A percentile compares a stretch with the other conserved stretches of the same genome.
These are phyloP conservation scores for Phalaenopsis equestris DNA, from an alignment of 106 monocot genomes.

Conservation along the genomic window DNA sequence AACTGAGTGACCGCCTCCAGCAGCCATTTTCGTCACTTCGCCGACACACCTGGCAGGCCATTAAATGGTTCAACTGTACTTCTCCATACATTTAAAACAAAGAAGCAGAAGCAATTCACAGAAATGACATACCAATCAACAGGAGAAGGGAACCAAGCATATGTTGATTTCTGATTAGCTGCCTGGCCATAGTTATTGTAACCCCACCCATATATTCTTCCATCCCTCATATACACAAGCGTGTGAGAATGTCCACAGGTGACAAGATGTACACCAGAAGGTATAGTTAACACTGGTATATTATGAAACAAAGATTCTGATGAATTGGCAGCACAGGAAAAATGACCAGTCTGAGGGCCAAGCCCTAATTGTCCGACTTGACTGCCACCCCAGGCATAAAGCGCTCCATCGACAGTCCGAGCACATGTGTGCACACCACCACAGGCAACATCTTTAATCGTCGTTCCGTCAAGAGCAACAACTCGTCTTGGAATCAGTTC, in stretches of 20 bases:
- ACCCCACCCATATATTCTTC: slow-evolving; percentile 92
- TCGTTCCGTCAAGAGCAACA: slow-evolving; percentile 56
- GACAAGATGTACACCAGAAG: slow-evolving; percentile 60
- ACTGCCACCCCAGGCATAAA: slow-evolving; percentile 96
- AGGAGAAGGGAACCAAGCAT: slow-evolving; percentile 79
- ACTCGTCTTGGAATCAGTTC: slow-evolving; percentile 88
- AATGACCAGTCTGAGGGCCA: slow-evolving; percentile 52
- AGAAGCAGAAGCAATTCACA: neutral
- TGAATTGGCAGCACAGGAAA: slow-evolving; percentile 50
- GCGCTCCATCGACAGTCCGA: slow-evolving; percentile 57
- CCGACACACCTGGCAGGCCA: slow-evolving; percentile 71
- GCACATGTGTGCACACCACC: slow-evolving; percentile 92
- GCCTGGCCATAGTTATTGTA: slow-evolving; percentile 99
- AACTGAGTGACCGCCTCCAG: slow-evolving; percentile 97
- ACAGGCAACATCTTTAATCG: slow-evolving; percentile 60
- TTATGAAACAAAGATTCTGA: slow-evolving; percentile 56
- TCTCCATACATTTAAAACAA: neutral
- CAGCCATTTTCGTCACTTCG: slow-evolving; percentile 70
- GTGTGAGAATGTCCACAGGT: slow-evolving; percentile 96
- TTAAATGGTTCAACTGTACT: neutral
- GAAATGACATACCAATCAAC: slow-evolving; percentile 27
- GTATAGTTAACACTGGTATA: slow-evolving; percentile 62
- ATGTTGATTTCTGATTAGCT: slow-evolving; percentile 78
- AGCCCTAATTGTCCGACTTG: slow-evolving; percentile 76
- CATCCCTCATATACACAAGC: slow-evolving; percentile 68